Evolutionary conservation across 2,329 filamentous ascomycete genomes (phyloP), one percentile per base, ranked within the genome.

Genomic region (Metarhizium humberi): DNA sequence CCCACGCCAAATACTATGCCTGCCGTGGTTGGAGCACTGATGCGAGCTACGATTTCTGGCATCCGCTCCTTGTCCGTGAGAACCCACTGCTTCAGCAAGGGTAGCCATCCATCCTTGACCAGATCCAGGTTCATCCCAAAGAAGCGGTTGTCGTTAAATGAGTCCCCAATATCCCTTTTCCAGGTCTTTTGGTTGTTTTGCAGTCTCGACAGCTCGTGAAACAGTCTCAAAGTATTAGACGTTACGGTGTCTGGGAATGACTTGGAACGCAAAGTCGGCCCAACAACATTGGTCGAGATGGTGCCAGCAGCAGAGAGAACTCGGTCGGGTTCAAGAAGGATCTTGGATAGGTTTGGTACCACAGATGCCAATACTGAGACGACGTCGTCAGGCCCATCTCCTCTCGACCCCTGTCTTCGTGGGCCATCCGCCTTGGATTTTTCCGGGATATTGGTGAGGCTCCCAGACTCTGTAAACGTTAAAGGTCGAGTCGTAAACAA

Each of bases 1-100:
- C 95, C 95, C 0, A 99, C 94, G n/a, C 94, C 94, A 65, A 99
- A 99, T 67, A 99, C 92, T 62, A 99, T 95, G 8, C 94, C 94
- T 0, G 95, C 94, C 14, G 92, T 92, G 1, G 92, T 90, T 6
- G 94, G 94, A 4, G 92, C 82, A 6, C 85, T 85, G 58, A 99
- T 81, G 20, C 90, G 86, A 42, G 81, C 78, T 8, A 97, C 72
- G 4, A 96, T 75, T 58, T 99, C 94, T 0, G 85, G 76, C 72
- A 99, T 80, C 50, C 88, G 84, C 55, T 96, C 92, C 71, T 95
- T 96, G 69, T 99, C 94, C 16, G 82, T 82, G 14, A 92, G 73
- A 3, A 84, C 80, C 88, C 92, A 96, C 67, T 96, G 90, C 43
- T 84, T 85, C 25, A 99, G 72, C 14, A 97, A 77, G 0, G 87